These are phyloP conservation scores for Chalara sp. DNA, from an alignment of 2,329 filamentous ascomycete genomes.

Conservation along the genomic window DNA sequence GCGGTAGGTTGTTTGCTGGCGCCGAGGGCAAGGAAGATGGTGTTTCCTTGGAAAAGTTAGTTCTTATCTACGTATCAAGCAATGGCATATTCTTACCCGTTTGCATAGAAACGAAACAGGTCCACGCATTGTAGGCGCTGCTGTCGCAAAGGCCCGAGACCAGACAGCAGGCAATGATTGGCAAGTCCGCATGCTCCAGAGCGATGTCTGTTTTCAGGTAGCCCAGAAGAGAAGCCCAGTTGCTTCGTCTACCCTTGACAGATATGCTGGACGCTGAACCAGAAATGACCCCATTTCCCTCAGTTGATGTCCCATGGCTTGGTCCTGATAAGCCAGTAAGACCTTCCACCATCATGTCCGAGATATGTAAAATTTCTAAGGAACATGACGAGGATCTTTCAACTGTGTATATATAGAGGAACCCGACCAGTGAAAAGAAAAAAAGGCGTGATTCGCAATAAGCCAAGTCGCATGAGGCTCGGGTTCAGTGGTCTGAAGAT, in stretches of 20 bases:
- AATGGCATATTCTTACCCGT: slow-evolving; percentile 31
- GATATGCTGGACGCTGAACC: no score
- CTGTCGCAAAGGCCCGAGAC: slow-evolving; percentile 41
- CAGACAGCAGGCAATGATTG: slow-evolving; percentile 36
- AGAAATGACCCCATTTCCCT: no score
- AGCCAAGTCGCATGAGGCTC: no score
- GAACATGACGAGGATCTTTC: neutral
- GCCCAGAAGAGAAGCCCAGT: slow-evolving; percentile 4
- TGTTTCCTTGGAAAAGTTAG: slow-evolving; percentile 40
- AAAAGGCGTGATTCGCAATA: no score
- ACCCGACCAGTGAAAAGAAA: no score
- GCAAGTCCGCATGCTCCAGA: slow-evolving; percentile 26
- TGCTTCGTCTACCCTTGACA: slow-evolving; percentile 5
- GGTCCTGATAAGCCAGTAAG: neutral
- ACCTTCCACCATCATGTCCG: neutral
- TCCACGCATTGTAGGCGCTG: slow-evolving; percentile 40
- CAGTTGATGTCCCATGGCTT: no score
- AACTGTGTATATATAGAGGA: no score
- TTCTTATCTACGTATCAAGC: neutral
- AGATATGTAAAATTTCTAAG: no score
- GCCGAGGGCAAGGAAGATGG: slow-evolving; percentile 55
- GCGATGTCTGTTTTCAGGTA: slow-evolving; percentile 24
- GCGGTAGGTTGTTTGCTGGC: slow-evolving; percentile 43
- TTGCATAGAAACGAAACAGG: slow-evolving; percentile 45
- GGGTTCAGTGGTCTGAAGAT: no score